These are phyloP conservation scores for Articulospora tetracladia DNA, from an alignment of 495 filamentous ascomycete species.

Conservation along the genomic window DNA sequence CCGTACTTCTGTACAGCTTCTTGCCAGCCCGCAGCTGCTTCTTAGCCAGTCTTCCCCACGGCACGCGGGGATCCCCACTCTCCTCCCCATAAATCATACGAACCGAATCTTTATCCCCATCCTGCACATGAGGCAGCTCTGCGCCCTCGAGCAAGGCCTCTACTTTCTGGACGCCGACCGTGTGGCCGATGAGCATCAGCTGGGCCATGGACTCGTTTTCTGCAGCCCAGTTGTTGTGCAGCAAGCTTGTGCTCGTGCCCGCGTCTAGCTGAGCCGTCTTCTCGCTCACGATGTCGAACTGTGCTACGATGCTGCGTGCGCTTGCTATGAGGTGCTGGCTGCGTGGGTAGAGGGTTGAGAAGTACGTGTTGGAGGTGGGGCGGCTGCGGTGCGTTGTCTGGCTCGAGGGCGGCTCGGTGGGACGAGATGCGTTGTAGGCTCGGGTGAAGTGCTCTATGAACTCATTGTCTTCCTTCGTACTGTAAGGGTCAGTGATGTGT, in stretches of 20 bases:
- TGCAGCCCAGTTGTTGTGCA: constrained; percentile 24
- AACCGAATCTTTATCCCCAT: not conserved
- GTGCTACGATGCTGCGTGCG: constrained; percentile 6
- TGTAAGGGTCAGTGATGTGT: not conserved
- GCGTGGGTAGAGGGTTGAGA: constrained; percentile 9
- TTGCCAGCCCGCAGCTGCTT: constrained; percentile 33
- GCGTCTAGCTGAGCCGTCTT: not conserved
- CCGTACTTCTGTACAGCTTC: constrained; percentile 10
- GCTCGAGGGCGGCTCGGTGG: not conserved
- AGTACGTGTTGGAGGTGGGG: not conserved
- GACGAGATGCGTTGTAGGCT: constrained; percentile 9
- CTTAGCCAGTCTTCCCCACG: constrained; percentile 27
- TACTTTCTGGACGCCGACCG: constrained; percentile 15
- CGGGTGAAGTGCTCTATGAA: constrained; percentile 15
- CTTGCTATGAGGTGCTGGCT: not conserved
- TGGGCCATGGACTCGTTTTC: constrained; percentile 26
- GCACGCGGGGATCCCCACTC: not conserved
- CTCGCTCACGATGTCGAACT: constrained; percentile 14
- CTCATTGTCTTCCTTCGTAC: constrained; percentile 7
- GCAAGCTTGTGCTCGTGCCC: constrained; percentile 6
- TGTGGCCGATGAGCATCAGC: constrained; percentile 32
- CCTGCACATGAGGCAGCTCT: not conserved
- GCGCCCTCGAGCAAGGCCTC: constrained; percentile 1
- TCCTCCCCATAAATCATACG: constrained; percentile 3
- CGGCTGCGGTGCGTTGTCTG: not conserved